Evolutionary conservation across 108 stramenopile species (phyloP).

Genomic region (Nannochloropsis gaditana): DNA sequence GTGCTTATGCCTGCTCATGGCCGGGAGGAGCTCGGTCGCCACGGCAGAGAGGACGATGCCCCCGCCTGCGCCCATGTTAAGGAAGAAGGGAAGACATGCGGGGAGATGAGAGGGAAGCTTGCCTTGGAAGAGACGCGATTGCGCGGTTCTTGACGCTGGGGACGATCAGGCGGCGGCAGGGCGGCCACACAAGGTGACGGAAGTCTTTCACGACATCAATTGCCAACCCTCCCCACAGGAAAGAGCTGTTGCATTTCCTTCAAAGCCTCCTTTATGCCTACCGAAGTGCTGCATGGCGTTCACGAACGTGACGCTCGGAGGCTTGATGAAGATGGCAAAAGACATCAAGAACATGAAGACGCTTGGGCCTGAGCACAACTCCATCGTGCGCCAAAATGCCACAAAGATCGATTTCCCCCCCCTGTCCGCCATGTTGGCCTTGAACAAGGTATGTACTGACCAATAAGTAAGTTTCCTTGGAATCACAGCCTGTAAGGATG

Average conservation of each 20-base stretch:
- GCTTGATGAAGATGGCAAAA: constrained; percentile 10
- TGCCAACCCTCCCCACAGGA: no score
- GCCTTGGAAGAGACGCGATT: no score
- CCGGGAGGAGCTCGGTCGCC: not conserved
- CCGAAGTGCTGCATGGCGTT: not conserved
- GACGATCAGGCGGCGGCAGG: no score
- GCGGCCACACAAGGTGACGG: no score
- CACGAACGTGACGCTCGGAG: not conserved
- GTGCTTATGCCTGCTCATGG: constrained; percentile 19
- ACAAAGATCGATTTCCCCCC: not conserved
- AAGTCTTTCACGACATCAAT: no score
- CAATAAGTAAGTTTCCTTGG: no score
- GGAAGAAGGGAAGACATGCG: not conserved
- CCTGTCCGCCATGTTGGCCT: no score
- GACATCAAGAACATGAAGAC: constrained; percentile 5
- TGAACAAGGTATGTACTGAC: no score
- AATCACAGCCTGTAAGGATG: no score
- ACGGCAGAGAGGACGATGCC: not conserved
- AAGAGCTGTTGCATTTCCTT: no score
- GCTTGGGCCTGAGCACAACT: constrained; percentile 19
- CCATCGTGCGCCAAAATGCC: not conserved
- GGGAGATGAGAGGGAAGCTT: not conserved
- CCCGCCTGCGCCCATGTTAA: not conserved
- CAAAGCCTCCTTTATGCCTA: not conserved
- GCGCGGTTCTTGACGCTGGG: no score